These are phyloP conservation scores for Sporormia fimetaria DNA, from an alignment of 495 filamentous ascomycete genomes.

Conservation along the genomic window DNA sequence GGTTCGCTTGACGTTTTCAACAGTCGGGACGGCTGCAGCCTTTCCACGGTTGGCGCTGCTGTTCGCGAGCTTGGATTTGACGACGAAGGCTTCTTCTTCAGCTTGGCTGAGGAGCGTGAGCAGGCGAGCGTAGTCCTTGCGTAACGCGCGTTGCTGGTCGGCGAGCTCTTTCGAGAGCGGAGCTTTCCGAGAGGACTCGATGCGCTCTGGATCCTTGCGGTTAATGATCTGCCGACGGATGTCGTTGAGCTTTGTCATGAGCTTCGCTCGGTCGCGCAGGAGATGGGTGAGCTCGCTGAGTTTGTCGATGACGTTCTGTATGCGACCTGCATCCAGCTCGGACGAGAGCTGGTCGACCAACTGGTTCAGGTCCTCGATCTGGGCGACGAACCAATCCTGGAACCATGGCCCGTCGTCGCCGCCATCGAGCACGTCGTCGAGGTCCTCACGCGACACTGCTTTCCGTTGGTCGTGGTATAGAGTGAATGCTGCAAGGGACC, in stretches of 20 bases:
- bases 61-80: conserved; percentile 67
- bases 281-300: conserved; percentile 50
- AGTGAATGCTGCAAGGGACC: conserved; percentile 60
- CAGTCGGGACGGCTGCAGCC: conserved; percentile 54
- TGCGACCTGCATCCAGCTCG: conserved; percentile 52
- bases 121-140: conserved; percentile 54
- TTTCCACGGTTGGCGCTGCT: conserved; percentile 32
- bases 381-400: conserved; percentile 58
- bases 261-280: conserved; percentile 51
- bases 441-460: conserved; percentile 43
- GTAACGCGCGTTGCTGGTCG: conserved; percentile 69
- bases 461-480: conserved; percentile 45
- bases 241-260: conserved; percentile 60
- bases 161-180: conserved; percentile 75
- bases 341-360: conserved; percentile 44
- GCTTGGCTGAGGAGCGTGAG: conserved; percentile 63
- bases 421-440: conserved; percentile 39
- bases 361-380: conserved; percentile 51
- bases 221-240: conserved; percentile 58
- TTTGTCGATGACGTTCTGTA: conserved; percentile 53
- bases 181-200: conserved; percentile 47
- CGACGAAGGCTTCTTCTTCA: conserved; percentile 67
- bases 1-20: conserved; percentile 82
- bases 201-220: conserved; percentile 49
- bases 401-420: conserved; percentile 38